Conservation (phyloP, 768 basidiomycete genomes). For the Hemileccinum impolitum region DNA sequence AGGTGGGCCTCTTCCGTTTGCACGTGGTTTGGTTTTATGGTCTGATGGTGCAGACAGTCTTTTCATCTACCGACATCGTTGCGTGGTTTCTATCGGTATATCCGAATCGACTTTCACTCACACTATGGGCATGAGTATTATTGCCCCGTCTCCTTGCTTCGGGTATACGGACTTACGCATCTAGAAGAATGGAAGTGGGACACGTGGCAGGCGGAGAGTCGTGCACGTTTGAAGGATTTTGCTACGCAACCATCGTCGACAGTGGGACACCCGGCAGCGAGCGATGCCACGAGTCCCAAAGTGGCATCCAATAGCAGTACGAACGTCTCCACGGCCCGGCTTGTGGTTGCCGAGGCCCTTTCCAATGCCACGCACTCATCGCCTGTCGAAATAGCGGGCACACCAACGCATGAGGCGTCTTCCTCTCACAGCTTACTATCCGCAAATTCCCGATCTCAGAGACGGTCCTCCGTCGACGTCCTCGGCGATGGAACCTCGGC, state of each 20-base stretch:
- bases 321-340: slow-evolving; percentile 6
- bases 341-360: neutral
- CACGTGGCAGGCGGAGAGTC: slow-evolving; percentile 71
- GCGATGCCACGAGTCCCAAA: neutral
- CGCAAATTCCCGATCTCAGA: neutral
- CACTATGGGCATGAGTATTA: slow-evolving; percentile 96
- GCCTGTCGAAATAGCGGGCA: neutral
- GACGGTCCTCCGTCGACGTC: neutral
- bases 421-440: neutral
- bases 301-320: neutral
- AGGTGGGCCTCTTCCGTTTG: slow-evolving; percentile 48
- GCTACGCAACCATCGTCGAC: slow-evolving; percentile 11
- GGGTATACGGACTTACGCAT: slow-evolving; percentile 94
- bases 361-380: neutral
- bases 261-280: slow-evolving; percentile 20
- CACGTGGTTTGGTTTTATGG: neutral
- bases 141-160: slow-evolving; percentile 88
- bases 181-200: slow-evolving; percentile 97
- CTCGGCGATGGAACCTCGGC: neutral
- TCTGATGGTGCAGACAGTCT: slow-evolving; percentile 40
- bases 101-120: slow-evolving; percentile 90
- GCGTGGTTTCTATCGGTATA: slow-evolving; percentile 86
- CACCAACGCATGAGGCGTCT: neutral
- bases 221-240: slow-evolving; percentile 39
- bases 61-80: slow-evolving; percentile 75